Evolutionary conservation across 768 basidiomycete species (phyloP).

Genomic region (Agrocybe praecox): DNA sequence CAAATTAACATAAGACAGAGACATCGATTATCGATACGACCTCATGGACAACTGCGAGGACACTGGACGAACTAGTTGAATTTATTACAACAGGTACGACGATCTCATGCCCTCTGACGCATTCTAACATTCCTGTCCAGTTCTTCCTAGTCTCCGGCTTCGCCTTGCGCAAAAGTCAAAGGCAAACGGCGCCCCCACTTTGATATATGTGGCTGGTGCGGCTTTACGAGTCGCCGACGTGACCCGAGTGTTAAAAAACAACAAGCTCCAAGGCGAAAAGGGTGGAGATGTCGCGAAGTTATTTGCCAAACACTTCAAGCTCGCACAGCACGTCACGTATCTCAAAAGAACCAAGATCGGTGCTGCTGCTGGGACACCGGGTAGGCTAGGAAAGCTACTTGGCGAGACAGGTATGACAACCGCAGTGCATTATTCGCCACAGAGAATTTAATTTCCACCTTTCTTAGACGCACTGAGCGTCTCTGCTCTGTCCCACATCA

Average conservation of each 20-base stretch:
- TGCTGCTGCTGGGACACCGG: conserved; percentile 90
- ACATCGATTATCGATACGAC: conserved; percentile 76
- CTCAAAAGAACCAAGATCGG: conserved; percentile 85
- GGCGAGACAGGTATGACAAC: conserved; percentile 60
- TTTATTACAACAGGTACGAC: conserved; percentile 77
- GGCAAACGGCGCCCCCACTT: conserved; percentile 79
- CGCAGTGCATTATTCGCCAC: background rate
- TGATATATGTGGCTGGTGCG: conserved; percentile 85
- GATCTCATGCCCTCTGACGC: background rate
- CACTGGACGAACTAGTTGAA: conserved; percentile 67
- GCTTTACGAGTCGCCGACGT: conserved; percentile 92
- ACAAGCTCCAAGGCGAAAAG: conserved; percentile 73
- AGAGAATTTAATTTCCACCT: conserved; percentile 1
- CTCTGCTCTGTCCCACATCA: conserved; percentile 80
- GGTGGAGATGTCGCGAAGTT: conserved; percentile 93
- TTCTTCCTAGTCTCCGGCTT: conserved; percentile 64
- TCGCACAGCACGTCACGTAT: conserved; percentile 84
- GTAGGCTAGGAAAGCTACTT: conserved; percentile 84
- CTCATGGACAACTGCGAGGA: conserved; percentile 69
- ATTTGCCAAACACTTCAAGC: conserved; percentile 94
- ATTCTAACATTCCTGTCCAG: conserved; percentile 35
- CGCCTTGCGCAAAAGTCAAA: conserved; percentile 79
- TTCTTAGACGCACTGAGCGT: conserved; percentile 67
- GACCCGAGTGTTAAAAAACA: conserved; percentile 71
- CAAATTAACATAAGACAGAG: conserved; percentile 63